A percentile compares a stretch with the other conserved stretches of the same genome.
These are phyloP conservation scores for Plasmodium inui DNA, from an alignment of 169 alveolate species.

Conservation along the genomic window DNA sequence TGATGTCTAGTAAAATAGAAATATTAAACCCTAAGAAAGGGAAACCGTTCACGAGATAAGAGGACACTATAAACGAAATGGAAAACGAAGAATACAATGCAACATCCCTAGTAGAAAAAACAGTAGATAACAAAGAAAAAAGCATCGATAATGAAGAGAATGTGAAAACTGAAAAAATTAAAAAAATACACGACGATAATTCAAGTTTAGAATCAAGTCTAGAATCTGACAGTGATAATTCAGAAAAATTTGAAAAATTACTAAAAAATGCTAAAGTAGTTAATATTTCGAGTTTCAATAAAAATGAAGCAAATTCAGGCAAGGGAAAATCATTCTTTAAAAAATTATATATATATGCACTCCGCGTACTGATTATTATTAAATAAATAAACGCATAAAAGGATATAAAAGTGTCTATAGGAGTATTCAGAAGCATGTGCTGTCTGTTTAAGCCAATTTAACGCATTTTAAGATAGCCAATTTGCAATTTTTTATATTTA, in stretches of 20 bases:
- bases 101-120: slow-evolving; percentile 53
- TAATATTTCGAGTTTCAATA: slow-evolving; percentile 50
- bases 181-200: slow-evolving; percentile 4
- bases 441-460: not conserved
- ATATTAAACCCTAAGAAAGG: slow-evolving; percentile 32
- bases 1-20: slow-evolving; percentile 11
- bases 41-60: slow-evolving; percentile 9
- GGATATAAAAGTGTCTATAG: not conserved
- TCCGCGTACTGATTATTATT: not conserved
- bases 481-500: not conserved
- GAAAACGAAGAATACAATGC: slow-evolving; percentile 69
- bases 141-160: slow-evolving; percentile 7
- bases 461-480: not conserved
- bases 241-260: slow-evolving; percentile 74
- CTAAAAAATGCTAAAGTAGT: slow-evolving; percentile 73
- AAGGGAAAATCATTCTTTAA: slow-evolving; percentile 22
- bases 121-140: slow-evolving; percentile 45
- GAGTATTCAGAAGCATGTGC: not conserved
- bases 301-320: slow-evolving; percentile 65
- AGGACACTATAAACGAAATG: slow-evolving; percentile 21
- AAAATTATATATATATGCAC: not conserved
- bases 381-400: not conserved
- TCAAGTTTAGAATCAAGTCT: slow-evolving; percentile 67
- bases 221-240: slow-evolving; percentile 75
- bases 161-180: slow-evolving; percentile 13